phyloP scores from a whole-genome alignment of 805 yeast species.

The Sugiyamaella boreocaroliniensis region DNA sequence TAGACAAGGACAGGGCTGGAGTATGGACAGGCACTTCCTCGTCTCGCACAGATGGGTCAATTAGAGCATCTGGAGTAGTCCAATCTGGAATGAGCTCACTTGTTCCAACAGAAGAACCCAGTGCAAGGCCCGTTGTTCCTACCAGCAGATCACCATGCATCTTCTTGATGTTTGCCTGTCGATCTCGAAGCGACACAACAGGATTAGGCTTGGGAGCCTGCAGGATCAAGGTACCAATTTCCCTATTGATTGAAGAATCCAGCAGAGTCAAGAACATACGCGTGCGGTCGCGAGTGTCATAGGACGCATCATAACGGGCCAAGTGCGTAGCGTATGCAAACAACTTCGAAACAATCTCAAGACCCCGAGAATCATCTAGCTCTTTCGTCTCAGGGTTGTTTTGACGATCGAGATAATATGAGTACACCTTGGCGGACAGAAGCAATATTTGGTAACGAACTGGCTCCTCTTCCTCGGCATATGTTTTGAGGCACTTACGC shows the following conservation, averaged over 20 bases:
- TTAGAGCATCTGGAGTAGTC: constrained; percentile 33
- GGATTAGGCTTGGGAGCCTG: constrained; percentile 76
- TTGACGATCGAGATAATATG: constrained; percentile 44
- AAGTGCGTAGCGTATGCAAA: constrained; percentile 57
- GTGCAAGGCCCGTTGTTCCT: constrained; percentile 27
- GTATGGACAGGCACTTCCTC: constrained; percentile 11
- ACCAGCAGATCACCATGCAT: constrained; percentile 19
- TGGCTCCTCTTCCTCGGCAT: constrained; percentile 45
- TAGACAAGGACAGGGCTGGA: not conserved
- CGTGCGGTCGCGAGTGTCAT: constrained; percentile 80
- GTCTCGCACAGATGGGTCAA: constrained; percentile 31
- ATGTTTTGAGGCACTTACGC: constrained; percentile 48
- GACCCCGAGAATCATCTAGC: constrained; percentile 16
- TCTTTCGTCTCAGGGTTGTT: constrained; percentile 25
- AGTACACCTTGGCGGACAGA: constrained; percentile 64
- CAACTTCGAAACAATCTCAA: constrained; percentile 39
- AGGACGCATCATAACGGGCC: constrained; percentile 64
- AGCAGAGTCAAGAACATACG: constrained; percentile 62
- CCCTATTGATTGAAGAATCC: constrained; percentile 43
- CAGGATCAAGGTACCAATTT: constrained; percentile 60
- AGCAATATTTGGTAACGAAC: constrained; percentile 68
- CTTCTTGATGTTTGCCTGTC: not conserved
- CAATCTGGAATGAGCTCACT: constrained; percentile 38
- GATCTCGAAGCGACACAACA: constrained; percentile 16
- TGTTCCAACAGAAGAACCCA: constrained; percentile 29